Percentiles rank a stretch among this genome's conserved stretches.
Conservation (phyloP, 169 alveolate species). For the Plasmodium blacklocki region DNA sequence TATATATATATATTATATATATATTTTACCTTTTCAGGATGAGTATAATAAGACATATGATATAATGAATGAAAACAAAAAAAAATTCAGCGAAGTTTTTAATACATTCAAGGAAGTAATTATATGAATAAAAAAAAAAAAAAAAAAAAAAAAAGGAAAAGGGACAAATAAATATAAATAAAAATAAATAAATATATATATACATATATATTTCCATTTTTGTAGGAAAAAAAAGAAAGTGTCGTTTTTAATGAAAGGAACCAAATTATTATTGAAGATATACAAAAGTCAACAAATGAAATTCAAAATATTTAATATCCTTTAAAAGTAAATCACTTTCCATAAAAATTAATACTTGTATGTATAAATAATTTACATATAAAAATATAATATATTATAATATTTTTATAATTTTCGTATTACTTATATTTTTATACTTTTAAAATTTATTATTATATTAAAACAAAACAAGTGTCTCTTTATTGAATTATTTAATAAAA, state of each 20-base stretch:
- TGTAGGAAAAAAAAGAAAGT: slow-evolving; percentile 65
- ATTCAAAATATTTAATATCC: slow-evolving; percentile 7
- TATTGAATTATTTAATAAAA: no score
- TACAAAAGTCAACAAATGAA: slow-evolving; percentile 49
- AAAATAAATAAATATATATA: slow-evolving; percentile 1
- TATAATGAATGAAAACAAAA: slow-evolving; percentile 46
- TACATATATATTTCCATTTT: background rate
- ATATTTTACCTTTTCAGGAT: slow-evolving; percentile 1
- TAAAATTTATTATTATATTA: no score
- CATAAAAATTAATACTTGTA: background rate
- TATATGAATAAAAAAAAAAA: background rate
- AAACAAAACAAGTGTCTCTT: no score
- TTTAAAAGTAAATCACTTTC: background rate
- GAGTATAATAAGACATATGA: slow-evolving; percentile 42
- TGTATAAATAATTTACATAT: background rate
- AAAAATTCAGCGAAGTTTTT: slow-evolving; percentile 40
- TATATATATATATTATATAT: background rate
- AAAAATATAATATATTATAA: background rate
- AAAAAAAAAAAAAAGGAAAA: background rate
- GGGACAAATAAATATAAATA: background rate
- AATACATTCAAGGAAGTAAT: slow-evolving; percentile 44
- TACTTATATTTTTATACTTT: background rate
- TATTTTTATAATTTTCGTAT: background rate
- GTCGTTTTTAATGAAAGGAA: slow-evolving; percentile 32
- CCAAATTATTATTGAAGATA: slow-evolving; percentile 61